Conservation (phyloP, 176 grass and related monocot genomes). For the Carex kokanica region DNA sequence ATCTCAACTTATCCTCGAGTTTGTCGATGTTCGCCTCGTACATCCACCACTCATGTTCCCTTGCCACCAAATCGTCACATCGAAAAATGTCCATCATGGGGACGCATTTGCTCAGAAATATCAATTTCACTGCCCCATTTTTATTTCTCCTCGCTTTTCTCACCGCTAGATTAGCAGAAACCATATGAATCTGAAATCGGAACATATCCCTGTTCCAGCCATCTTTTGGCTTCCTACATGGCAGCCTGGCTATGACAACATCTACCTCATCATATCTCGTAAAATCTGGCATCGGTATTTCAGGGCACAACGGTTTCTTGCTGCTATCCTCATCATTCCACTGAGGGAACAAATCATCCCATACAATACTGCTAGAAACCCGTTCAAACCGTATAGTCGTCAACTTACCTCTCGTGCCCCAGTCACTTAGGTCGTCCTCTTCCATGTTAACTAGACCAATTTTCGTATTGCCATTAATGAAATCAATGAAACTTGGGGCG, state of each 20-base stretch:
- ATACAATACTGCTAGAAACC: slow-evolving; percentile 44
- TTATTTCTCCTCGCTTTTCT: slow-evolving; percentile 28
- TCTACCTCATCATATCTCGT: slow-evolving; percentile 41
- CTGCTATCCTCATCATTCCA: slow-evolving; percentile 93
- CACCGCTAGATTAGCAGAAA: slow-evolving; percentile 46
- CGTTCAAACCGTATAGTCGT: slow-evolving; percentile 46
- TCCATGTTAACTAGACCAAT: slow-evolving; percentile 73
- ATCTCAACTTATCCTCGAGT: slow-evolving; percentile 69
- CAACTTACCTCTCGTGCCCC: slow-evolving; percentile 49
- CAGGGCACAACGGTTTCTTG: slow-evolving; percentile 14
- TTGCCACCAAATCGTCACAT: slow-evolving; percentile 57
- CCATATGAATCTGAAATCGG: slow-evolving; percentile 81
- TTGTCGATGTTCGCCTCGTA: slow-evolving; percentile 40
- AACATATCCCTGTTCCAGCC: slow-evolving; percentile 76
- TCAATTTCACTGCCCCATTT: slow-evolving; percentile 41
- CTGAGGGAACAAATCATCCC: slow-evolving; percentile 81
- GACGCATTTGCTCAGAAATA: slow-evolving; percentile 56
- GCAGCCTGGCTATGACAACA: slow-evolving; percentile 60
- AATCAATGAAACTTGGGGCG: slow-evolving; percentile 50
- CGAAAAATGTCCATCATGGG: slow-evolving; percentile 97
- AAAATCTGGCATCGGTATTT: slow-evolving; percentile 39
- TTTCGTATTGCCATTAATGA: slow-evolving; percentile 33
- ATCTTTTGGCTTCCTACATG: slow-evolving; percentile 37
- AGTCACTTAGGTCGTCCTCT: slow-evolving; percentile 34
- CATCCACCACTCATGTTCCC: slow-evolving; percentile 74